A percentile compares a stretch with the other conserved stretches of the same genome.
Evolutionary conservation across 2,329 filamentous ascomycete species (phyloP).

Genomic region (Elsinoe perseae): DNA sequence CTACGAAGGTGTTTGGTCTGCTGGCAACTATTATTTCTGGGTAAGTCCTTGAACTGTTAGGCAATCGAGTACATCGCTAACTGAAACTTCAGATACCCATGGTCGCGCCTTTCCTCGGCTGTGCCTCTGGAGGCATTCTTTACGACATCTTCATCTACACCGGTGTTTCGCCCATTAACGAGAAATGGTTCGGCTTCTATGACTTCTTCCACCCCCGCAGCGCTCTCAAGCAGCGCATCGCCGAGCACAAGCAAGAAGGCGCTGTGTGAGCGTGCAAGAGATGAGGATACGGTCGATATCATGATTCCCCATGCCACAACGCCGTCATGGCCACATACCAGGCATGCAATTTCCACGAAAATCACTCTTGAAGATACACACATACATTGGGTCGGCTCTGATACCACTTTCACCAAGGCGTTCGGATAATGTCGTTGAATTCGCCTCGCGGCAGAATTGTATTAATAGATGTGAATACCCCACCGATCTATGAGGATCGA

Average conservation of each 20-base stretch:
- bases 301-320: background rate
- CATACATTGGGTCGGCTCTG: background rate
- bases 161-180: conserved; percentile 40
- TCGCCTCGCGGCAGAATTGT: background rate
- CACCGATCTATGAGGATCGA: conserved; percentile 12
- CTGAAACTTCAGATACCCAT: conserved; percentile 2
- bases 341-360: too few species aligned
- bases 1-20: conserved; percentile 54
- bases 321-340: background rate
- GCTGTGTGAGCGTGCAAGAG: conserved; percentile 20
- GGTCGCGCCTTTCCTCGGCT: conserved; percentile 26
- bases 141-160: conserved; percentile 47
- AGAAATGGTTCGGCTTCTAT: conserved; percentile 15
- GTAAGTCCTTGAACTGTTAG: conserved; percentile 27
- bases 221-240: conserved; percentile 20
- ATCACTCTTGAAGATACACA: background rate
- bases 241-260: conserved; percentile 24
- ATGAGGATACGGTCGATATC: conserved; percentile 3
- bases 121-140: conserved; percentile 38
- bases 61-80: background rate
- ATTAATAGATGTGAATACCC: conserved; percentile 6
- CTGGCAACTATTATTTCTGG: conserved; percentile 59
- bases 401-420: background rate
- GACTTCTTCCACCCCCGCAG: conserved; percentile 21
- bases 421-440: background rate